These are phyloP conservation scores for Barbatosphaeria neglecta DNA, from an alignment of 495 filamentous ascomycete genomes.

Conservation along the genomic window DNA sequence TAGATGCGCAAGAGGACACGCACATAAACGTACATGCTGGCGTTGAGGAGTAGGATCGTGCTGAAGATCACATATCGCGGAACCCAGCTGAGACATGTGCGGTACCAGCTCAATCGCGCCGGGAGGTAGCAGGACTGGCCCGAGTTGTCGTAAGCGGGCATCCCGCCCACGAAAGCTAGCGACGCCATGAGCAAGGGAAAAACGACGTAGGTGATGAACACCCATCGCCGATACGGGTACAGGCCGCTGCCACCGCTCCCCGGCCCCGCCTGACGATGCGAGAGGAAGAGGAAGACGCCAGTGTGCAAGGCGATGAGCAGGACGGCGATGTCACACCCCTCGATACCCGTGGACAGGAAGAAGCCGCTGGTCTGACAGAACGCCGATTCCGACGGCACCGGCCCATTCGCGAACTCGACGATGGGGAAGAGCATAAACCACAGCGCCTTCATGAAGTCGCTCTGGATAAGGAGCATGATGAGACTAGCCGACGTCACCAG, in stretches of 20 bases:
- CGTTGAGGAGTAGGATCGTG: conserved; percentile 49
- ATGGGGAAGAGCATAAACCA: conserved; percentile 55
- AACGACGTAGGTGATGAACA: conserved; percentile 42
- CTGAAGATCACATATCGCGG: conserved; percentile 59
- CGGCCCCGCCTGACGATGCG: too few species aligned
- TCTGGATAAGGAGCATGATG: conserved; percentile 59
- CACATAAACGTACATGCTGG: conserved; percentile 58
- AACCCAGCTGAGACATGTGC: conserved; percentile 55
- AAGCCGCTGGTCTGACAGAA: conserved; percentile 63
- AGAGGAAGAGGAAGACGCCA: conserved; percentile 53
- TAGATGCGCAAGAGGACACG: conserved; percentile 21
- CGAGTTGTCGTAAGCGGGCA: conserved; percentile 41
- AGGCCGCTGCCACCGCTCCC: conserved; percentile 44
- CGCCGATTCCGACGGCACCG: conserved; percentile 32
- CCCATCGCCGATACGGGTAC: conserved; percentile 47
- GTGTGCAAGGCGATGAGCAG: conserved; percentile 63
- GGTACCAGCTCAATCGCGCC: conserved; percentile 49
- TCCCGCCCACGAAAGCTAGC: conserved; percentile 49
- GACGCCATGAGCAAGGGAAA: conserved; percentile 47
- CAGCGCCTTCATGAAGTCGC: conserved; percentile 54
- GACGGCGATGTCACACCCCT: conserved; percentile 57
- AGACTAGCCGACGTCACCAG: conserved; percentile 31
- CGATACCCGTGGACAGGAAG: conserved; percentile 49
- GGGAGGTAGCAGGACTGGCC: conserved; percentile 60
- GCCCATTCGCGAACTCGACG: conserved; percentile 34